phyloP scores from a whole-genome alignment of 163 green algal genomes.

The Chlamydomonas reinhardtii region DNA sequence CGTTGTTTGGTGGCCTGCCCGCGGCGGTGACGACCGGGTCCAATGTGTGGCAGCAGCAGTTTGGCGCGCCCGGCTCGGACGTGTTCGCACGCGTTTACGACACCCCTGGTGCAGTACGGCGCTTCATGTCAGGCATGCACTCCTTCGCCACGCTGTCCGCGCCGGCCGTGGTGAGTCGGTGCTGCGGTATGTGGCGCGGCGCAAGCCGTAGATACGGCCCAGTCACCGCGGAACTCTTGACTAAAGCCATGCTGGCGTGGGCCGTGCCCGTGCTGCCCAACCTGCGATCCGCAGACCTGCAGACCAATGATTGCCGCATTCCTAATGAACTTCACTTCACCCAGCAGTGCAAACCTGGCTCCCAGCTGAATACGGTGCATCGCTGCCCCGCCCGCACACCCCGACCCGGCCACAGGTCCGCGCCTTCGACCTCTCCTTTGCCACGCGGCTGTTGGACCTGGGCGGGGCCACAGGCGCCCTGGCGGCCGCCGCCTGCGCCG shows the following conservation, averaged over 20 bases:
- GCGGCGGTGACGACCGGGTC: slow-evolving; percentile 16
- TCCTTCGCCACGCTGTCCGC: slow-evolving; percentile 50
- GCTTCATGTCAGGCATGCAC: slow-evolving; percentile 67
- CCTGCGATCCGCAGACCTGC: no score
- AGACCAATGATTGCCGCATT: no score
- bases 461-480: slow-evolving; percentile 60
- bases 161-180: slow-evolving; percentile 11
- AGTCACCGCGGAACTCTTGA: no score
- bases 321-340: no score
- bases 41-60: slow-evolving; percentile 41
- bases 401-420: no score
- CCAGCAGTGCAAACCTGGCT: no score
- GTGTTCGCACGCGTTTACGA: slow-evolving; percentile 53
- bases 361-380: no score
- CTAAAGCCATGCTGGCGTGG: no score
- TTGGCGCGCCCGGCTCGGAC: slow-evolving; percentile 16
- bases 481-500: slow-evolving; percentile 18
- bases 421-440: slow-evolving; percentile 58
- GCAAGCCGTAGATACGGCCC: no score
- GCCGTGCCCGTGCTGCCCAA: no score
- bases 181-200: no score
- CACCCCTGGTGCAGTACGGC: slow-evolving; percentile 35
- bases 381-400: no score
- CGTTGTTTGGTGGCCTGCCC: slow-evolving; percentile 39
- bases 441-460: slow-evolving; percentile 49